Conservation (phyloP, 2,329 filamentous ascomycete species). For the Podosphaera xanthii region DNA sequence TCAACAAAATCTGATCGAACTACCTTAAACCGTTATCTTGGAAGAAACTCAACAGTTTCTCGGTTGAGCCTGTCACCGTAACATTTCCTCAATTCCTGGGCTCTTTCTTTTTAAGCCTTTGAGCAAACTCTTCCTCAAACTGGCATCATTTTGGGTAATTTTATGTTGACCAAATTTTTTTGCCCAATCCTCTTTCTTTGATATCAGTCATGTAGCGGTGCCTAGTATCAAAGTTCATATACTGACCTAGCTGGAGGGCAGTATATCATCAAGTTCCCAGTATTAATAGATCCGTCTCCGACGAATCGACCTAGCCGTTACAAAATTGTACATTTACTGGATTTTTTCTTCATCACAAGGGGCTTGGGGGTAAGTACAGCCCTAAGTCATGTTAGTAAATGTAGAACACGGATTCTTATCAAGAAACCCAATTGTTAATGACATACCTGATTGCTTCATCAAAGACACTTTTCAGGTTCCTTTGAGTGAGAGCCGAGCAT, state of each 20-base stretch:
- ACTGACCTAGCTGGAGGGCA: neutral
- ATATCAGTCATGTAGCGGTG: neutral
- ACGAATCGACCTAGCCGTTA: conserved; percentile 16
- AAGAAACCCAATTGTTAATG: neutral
- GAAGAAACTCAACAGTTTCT: neutral
- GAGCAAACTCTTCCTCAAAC: neutral
- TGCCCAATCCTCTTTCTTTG: neutral
- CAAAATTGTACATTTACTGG: conserved; percentile 46
- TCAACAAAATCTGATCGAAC: neutral
- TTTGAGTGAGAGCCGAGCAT: conserved; percentile 88
- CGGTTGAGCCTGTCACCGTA: neutral
- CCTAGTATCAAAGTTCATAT: neutral
- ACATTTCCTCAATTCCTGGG: neutral
- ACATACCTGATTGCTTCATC: conserved; percentile 91
- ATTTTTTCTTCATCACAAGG: conserved; percentile 33
- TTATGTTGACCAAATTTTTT: neutral
- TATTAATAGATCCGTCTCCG: neutral
- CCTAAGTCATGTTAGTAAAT: conserved; percentile 20
- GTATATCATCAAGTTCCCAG: neutral
- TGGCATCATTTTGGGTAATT: conserved; percentile 5
- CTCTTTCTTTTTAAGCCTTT: neutral
- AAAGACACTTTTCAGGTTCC: conserved; percentile 95
- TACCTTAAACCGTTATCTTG: neutral
- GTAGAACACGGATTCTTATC: neutral
- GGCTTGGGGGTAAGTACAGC: conserved; percentile 50